phyloP scores from a whole-genome alignment of 164 flowering plant species.

The Platanus orientalis region DNA sequence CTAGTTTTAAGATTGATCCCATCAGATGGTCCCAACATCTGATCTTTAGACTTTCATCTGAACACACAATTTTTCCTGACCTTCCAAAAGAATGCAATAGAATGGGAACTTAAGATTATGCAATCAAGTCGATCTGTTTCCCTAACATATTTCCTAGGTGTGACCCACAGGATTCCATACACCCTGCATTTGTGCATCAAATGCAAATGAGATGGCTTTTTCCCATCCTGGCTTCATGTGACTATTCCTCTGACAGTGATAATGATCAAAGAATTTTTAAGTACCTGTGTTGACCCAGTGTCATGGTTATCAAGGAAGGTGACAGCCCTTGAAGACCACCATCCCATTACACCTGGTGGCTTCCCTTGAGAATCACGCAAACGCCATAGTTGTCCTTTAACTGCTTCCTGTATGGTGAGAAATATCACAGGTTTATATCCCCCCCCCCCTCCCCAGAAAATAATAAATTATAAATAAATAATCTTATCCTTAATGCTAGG shows the following conservation, averaged over 20 bases:
- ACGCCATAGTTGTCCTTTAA: constrained; percentile 90
- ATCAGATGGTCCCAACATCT: too few relatives aligned
- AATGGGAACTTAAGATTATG: too few relatives aligned
- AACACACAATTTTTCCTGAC: too few relatives aligned
- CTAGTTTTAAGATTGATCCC: too few relatives aligned
- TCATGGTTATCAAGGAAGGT: constrained; percentile 94
- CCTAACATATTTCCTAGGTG: background rate
- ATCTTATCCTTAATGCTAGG: background rate
- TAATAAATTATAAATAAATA: too few relatives aligned
- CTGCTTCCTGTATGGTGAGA: constrained; percentile 66
- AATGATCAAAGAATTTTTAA: background rate
- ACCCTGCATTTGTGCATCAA: background rate
- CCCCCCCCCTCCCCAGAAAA: too few relatives aligned
- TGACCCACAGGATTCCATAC: too few relatives aligned
- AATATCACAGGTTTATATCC: background rate
- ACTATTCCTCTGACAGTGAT: too few relatives aligned
- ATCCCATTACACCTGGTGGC: constrained; percentile 94
- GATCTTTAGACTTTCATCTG: too few relatives aligned
- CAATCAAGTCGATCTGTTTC: background rate
- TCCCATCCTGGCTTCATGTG: background rate
- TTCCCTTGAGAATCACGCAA: constrained; percentile 83
- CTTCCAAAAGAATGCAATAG: too few relatives aligned
- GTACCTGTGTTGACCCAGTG: constrained; percentile 94
- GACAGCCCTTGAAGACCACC: constrained; percentile 97
- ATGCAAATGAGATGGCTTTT: background rate